Conservation (phyloP, 2,329 filamentous ascomycete genomes). For the Colletotrichum orchidophilum region DNA sequence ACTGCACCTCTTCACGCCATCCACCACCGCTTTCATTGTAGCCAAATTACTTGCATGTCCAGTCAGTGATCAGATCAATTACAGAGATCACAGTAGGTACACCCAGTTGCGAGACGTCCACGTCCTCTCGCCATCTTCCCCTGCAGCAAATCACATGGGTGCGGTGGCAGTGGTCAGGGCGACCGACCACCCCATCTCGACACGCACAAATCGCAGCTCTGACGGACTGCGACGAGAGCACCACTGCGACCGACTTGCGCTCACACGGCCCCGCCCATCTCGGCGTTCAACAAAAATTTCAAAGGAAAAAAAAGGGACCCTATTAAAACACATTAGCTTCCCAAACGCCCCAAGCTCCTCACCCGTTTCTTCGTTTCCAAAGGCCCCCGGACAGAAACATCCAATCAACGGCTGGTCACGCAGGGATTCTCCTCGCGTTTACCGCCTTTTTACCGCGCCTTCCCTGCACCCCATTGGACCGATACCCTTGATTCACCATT, state of each 20-base stretch:
- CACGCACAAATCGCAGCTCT: constrained; percentile 11
- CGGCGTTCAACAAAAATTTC: constrained; percentile 31
- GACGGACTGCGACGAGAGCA: background rate
- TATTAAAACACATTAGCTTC: constrained; percentile 13
- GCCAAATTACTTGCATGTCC: background rate
- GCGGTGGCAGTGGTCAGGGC: background rate
- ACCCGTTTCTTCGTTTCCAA: constrained; percentile 1
- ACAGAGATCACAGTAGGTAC: background rate
- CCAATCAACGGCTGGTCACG: background rate
- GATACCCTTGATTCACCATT: background rate
- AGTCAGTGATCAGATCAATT: background rate
- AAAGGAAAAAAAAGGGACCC: constrained; percentile 6
- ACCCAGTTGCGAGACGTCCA: background rate
- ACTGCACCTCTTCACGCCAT: background rate
- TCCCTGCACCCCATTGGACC: constrained; percentile 13
- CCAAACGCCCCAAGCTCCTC: constrained; percentile 29
- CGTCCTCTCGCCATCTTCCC: constrained; percentile 5
- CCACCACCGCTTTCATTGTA: background rate
- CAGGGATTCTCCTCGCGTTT: constrained; percentile 16
- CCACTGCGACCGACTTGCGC: background rate
- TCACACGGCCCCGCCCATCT: background rate
- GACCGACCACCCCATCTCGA: constrained; percentile 4
- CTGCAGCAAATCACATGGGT: constrained; percentile 20
- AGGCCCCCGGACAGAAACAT: constrained; percentile 14
- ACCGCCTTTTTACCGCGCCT: constrained; percentile 30